These are phyloP conservation scores for Zychaea mexicana DNA, from an alignment of 371 early-diverging fungal genomes.

Conservation along the genomic window DNA sequence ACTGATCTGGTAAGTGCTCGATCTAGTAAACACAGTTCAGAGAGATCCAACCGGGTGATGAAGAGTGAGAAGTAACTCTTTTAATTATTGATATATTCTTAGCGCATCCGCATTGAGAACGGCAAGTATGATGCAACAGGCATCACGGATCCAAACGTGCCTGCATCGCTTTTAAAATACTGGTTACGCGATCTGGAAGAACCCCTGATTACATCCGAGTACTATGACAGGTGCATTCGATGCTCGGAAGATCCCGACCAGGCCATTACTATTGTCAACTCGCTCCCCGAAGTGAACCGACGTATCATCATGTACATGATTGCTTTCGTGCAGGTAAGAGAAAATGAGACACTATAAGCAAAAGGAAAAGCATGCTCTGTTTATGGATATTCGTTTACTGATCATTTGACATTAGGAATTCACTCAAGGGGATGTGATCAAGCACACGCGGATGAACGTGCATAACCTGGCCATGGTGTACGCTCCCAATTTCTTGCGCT, in stretches of 20 bases:
- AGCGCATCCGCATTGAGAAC: slow-evolving; percentile 81
- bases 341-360: background rate
- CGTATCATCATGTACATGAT: slow-evolving; percentile 82
- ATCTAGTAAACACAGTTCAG: too few species aligned
- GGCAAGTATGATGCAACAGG: slow-evolving; percentile 72
- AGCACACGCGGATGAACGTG: slow-evolving; percentile 85
- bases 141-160: slow-evolving; percentile 89
- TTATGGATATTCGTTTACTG: too few species aligned
- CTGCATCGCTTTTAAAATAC: slow-evolving; percentile 89
- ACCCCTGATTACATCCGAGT: slow-evolving; percentile 82
- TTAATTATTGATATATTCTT: background rate
- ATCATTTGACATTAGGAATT: slow-evolving; percentile 56
- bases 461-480: slow-evolving; percentile 96
- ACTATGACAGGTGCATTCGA: slow-evolving; percentile 76
- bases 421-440: slow-evolving; percentile 67
- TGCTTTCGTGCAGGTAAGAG: slow-evolving; percentile 75
- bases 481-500: slow-evolving; percentile 91
- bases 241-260: slow-evolving; percentile 55
- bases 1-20: slow-evolving; percentile 66
- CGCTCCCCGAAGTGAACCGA: slow-evolving; percentile 76
- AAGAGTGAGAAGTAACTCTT: background rate
- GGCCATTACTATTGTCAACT: slow-evolving; percentile 65
- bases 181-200: slow-evolving; percentile 95
- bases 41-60: background rate
- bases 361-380: background rate